phyloP scores from a whole-genome alignment of 495 filamentous ascomycete genomes.

The Penicillium pancosmium region DNA sequence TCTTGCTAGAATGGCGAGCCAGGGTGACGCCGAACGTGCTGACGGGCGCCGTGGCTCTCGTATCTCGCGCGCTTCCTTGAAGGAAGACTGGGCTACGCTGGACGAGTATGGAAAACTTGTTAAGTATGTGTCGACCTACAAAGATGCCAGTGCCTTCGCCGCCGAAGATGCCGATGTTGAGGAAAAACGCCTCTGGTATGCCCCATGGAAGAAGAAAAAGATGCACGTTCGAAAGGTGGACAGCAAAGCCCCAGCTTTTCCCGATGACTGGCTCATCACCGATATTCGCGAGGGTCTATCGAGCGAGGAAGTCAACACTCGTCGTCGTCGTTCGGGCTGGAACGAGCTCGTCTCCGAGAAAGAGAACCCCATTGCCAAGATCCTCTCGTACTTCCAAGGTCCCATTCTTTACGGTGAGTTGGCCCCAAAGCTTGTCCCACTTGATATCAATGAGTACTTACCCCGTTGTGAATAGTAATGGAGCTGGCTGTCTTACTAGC shows the following conservation, averaged over 20 bases:
- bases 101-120: constrained; percentile 62
- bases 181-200: constrained; percentile 51
- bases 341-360: constrained; percentile 77
- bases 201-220: constrained; percentile 58
- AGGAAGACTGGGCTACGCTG: constrained; percentile 39
- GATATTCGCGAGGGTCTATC: constrained; percentile 66
- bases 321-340: constrained; percentile 65
- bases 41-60: constrained; percentile 31
- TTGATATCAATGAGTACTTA: background rate
- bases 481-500: constrained; percentile 76
- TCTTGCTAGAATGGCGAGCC: constrained; percentile 19
- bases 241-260: constrained; percentile 48
- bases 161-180: constrained; percentile 30
- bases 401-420: constrained; percentile 79
- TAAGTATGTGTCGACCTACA: constrained; percentile 65
- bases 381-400: constrained; percentile 73
- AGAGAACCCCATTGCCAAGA: constrained; percentile 70
- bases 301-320: constrained; percentile 52
- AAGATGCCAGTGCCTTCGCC: constrained; percentile 43
- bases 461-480: constrained; percentile 59
- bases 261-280: constrained; percentile 72
- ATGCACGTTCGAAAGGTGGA: constrained; percentile 49
- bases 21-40: constrained; percentile 21
- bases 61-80: constrained; percentile 43
- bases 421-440: background rate